These are phyloP conservation scores for Cercospora sojina DNA, from an alignment of 2,329 filamentous ascomycete genomes.

Conservation along the genomic window DNA sequence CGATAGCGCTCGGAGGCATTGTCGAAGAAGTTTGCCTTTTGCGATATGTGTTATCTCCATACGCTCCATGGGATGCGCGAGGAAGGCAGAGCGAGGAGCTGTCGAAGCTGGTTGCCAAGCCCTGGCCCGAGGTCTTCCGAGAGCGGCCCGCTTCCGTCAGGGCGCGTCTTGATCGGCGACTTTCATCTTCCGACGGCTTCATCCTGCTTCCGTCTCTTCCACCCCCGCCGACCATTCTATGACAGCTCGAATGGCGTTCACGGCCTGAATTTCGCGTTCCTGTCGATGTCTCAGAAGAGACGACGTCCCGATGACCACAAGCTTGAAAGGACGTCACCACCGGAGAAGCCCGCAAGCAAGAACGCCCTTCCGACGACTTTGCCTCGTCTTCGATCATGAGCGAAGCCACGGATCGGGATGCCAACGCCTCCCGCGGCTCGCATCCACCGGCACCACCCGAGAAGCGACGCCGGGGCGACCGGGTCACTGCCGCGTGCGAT, in stretches of 20 bases:
- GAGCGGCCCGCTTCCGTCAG: not conserved
- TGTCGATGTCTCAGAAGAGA: not conserved
- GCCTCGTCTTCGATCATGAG: not conserved
- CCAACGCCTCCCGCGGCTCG: not conserved
- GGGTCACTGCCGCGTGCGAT: constrained; percentile 43
- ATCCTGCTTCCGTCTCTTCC: not conserved
- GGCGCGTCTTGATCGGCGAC: not conserved
- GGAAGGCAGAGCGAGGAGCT: not conserved
- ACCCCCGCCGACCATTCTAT: not conserved
- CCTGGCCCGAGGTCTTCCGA: not conserved
- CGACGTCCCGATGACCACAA: not conserved
- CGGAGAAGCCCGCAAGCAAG: not conserved
- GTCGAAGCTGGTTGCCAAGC: not conserved
- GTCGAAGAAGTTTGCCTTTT: too few relatives aligned
- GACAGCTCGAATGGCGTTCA: not conserved
- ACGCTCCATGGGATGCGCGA: not conserved
- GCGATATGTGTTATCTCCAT: too few relatives aligned
- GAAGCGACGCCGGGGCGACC: constrained; percentile 28
- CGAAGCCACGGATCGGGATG: not conserved
- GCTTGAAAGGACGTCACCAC: not conserved
- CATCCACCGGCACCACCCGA: constrained; percentile 1
- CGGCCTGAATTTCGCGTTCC: not conserved
- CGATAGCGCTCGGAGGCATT: not conserved
- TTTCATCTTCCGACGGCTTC: not conserved
- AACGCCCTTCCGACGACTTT: not conserved